Evolutionary conservation across 495 filamentous ascomycete genomes (phyloP), one percentile per base, ranked within the genome.

Genomic region (Annulohypoxylon stygium): DNA sequence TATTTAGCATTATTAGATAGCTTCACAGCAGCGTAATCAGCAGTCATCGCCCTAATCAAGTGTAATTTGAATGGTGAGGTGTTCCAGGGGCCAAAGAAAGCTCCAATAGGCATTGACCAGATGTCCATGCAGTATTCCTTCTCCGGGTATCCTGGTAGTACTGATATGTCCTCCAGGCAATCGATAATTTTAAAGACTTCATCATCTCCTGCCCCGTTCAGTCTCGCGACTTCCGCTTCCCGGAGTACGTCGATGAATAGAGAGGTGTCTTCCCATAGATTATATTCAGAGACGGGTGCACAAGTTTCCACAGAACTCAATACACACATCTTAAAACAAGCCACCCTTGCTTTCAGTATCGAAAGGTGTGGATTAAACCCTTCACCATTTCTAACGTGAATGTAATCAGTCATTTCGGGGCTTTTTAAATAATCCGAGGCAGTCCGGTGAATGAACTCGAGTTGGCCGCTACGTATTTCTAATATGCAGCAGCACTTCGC

Each of bases 401-500:
- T 53, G 18, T 53, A 53, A 53, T 53, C 20, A 4, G 12, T 6
- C 48, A 53, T 25, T 53, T 53, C 48, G 12, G 48, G 48, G 1
- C 5, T 53, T 12, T 26, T 53, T 26, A 53, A 26, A 26, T 53
- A 53, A 9, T 53, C 48, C 8, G 48, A 53, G 8, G 48, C 48
- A 23, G 48, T 53, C 48, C 48, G 48, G 26, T 53, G 48, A 11
- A 53, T 53, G 20, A 25, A 53, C 20, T 53, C 18, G 5, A 53
- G 4, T 3, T 8, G 8, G 3, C 8, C n/a, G 0, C 20, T 0
- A 12, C 20, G 2, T 26, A 53, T 53, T 11, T 53, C 48, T 26
- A 53, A 2, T 26, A 53, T 23, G 48, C 48, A 18, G 20, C 48
- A 23, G 20, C 48, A 53, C 20, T 53, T 53, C 26, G 48, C 48